phyloP scores from a whole-genome alignment of 192 early-diverging fungal genomes.

The Allomyces macrogynus region DNA sequence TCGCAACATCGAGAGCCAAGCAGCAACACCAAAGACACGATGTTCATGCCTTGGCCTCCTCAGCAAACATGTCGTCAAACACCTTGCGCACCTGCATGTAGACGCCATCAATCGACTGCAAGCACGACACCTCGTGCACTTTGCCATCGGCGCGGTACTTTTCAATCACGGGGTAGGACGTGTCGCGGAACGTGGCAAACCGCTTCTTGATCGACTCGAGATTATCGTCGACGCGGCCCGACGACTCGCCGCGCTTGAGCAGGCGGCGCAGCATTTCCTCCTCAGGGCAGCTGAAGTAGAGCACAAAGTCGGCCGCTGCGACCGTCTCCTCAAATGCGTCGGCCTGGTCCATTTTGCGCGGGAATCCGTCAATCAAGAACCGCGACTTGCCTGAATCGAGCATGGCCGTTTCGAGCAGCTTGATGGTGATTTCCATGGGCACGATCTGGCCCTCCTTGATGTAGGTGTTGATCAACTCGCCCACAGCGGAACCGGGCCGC shows the following conservation, averaged over 20 bases:
- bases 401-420: constrained; percentile 78
- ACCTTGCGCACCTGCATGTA: not conserved
- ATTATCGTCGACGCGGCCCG: constrained; percentile 85
- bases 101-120: not conserved
- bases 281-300: constrained; percentile 94
- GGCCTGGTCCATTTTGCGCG: constrained; percentile 81
- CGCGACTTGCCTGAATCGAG: constrained; percentile 30
- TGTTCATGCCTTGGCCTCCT: not conserved
- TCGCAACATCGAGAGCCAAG: no score
- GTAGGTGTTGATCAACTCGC: constrained; percentile 74
- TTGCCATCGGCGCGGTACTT: constrained; percentile 20
- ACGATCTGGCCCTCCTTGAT: constrained; percentile 92
- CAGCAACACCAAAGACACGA: no score
- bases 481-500: constrained; percentile 59
- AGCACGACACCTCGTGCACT: not conserved
- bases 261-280: constrained; percentile 73
- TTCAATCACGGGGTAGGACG: constrained; percentile 78
- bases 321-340: constrained; percentile 75
- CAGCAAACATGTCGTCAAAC: not conserved
- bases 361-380: constrained; percentile 97
- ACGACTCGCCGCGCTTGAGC: constrained; percentile 82
- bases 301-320: constrained; percentile 42
- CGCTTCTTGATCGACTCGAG: constrained; percentile 89
- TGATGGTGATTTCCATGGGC: constrained; percentile 86
- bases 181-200: constrained; percentile 67